Percentiles rank a stretch among this genome's conserved stretches.
Evolutionary conservation across 306 rosid genomes (phyloP).

Genomic region (Vigna hirtella): DNA sequence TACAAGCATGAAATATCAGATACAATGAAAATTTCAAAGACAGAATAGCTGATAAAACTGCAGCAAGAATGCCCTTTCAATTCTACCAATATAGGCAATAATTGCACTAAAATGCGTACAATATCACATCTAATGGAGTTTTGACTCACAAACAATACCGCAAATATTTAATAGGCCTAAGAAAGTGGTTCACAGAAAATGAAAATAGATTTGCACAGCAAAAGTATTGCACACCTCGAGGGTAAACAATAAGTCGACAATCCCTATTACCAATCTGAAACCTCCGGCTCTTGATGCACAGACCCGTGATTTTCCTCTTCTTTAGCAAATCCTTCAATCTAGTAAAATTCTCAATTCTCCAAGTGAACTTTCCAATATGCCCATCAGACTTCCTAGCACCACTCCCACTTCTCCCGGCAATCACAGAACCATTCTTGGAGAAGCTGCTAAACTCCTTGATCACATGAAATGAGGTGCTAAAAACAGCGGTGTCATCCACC

Average conservation of each 20-base stretch:
- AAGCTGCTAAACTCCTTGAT: slow-evolving; percentile 92
- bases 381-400: slow-evolving; percentile 94
- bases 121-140: slow-evolving; percentile 38
- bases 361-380: slow-evolving; percentile 92
- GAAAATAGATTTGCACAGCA: slow-evolving; percentile 20
- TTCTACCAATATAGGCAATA: slow-evolving; percentile 39
- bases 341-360: slow-evolving; percentile 96
- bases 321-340: slow-evolving; percentile 93
- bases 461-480: slow-evolving; percentile 96
- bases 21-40: slow-evolving; percentile 44
- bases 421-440: slow-evolving; percentile 83
- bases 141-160: slow-evolving; percentile 22
- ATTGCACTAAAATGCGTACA: slow-evolving; percentile 47
- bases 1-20: slow-evolving; percentile 41
- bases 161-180: slow-evolving; percentile 37
- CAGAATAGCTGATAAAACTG: slow-evolving; percentile 33
- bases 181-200: slow-evolving; percentile 2
- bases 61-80: slow-evolving; percentile 23
- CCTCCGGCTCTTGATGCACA: slow-evolving; percentile 97
- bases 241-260: slow-evolving; percentile 98
- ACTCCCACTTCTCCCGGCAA: slow-evolving; percentile 74
- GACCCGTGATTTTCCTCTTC: slow-evolving; percentile 98
- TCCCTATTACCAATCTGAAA: slow-evolving; percentile 97
- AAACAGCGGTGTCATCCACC: slow-evolving; percentile 84
- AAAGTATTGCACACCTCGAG: slow-evolving; percentile 79